Evolutionary conservation across 2,329 filamentous ascomycete genomes (phyloP), one percentile per base, ranked within the genome.

Genomic region (Colletotrichum echinochloae): DNA sequence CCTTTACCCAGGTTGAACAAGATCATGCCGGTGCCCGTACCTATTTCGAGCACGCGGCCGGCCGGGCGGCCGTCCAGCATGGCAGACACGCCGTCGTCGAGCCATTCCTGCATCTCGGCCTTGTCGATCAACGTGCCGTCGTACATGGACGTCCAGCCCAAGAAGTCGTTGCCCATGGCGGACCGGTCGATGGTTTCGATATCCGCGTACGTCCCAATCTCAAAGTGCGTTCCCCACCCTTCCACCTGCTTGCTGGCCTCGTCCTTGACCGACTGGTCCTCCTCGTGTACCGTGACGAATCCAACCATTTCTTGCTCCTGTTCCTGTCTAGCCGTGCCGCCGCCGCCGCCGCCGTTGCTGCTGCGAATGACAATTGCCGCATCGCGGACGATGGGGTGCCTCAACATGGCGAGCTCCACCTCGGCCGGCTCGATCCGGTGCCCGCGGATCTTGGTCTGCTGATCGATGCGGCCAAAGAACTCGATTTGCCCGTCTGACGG

Each of bases 121-220:
- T 72, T 74, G 49, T 77, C 73, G 5, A 79, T 77, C 1, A 68
- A 12, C 0, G 18, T 71, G 5, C 77, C 78, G 46, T 79, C 74
- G 37, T 78, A 79, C 75, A 78, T 78, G 0, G 78, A 80, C 5
- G 72, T 78, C 79, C 79, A 80, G 12, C 75, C 76, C 0, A 71
- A 73, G 35, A 79, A 80, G 46, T 80, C 78, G 2, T 66, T 61
- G 0, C 77, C 78, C 39, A 76, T 69, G 0, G 30, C 46, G 1
- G 66, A 66, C 0, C 49, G 16, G 11, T 72, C 52, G 1, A 76
- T 52, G 11, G 37, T 26, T 7, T 72, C 64, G n/a, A 77, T 66
- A 8, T 65, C 60, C 12, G 51, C 39, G 33, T 77, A 77, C 11
- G 44, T 68, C 5, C 60, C 68, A 0, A 12, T 51, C 18, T 76